These are phyloP conservation scores for Candida endomychidarum DNA, from an alignment of 805 yeast genomes.

Conservation along the genomic window DNA sequence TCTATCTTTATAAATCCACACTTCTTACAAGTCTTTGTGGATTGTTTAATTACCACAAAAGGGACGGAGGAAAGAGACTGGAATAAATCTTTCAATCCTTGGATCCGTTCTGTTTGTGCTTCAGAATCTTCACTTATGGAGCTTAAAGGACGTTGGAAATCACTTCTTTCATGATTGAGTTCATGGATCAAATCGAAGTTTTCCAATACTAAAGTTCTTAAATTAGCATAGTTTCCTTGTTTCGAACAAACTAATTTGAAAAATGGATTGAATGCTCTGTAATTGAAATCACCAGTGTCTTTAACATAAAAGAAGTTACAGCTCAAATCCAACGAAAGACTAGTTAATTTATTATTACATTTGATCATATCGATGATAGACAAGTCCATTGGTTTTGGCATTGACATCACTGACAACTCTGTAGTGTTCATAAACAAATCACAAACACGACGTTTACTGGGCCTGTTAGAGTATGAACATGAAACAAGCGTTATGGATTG, in stretches of 20 bases:
- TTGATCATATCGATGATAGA: conserved; percentile 49
- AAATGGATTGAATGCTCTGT: conserved; percentile 27
- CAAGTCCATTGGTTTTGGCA: conserved; percentile 47
- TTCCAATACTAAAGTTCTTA: conserved; percentile 25
- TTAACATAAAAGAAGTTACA: conserved; percentile 43
- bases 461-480: conserved; percentile 22
- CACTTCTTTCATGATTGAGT: conserved; percentile 15
- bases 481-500: conserved; percentile 19
- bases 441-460: conserved; percentile 18
- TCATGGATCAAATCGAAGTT: conserved; percentile 32
- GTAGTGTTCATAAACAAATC: conserved; percentile 43
- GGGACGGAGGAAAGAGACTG: conserved; percentile 22
- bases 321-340: conserved; percentile 47
- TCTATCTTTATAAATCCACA: conserved; percentile 29
- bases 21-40: conserved; percentile 30
- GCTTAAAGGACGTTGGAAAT: neutral
- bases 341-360: conserved; percentile 32
- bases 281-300: conserved; percentile 24
- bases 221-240: conserved; percentile 27
- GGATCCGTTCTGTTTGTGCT: neutral
- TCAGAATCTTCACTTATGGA: conserved; percentile 3
- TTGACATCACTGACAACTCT: conserved; percentile 34
- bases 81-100: conserved; percentile 12
- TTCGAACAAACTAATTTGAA: conserved; percentile 36
- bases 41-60: conserved; percentile 23